These are phyloP conservation scores for Thecaphora frezii DNA, from an alignment of 1,284 basidiomycete genomes.

Conservation along the genomic window DNA sequence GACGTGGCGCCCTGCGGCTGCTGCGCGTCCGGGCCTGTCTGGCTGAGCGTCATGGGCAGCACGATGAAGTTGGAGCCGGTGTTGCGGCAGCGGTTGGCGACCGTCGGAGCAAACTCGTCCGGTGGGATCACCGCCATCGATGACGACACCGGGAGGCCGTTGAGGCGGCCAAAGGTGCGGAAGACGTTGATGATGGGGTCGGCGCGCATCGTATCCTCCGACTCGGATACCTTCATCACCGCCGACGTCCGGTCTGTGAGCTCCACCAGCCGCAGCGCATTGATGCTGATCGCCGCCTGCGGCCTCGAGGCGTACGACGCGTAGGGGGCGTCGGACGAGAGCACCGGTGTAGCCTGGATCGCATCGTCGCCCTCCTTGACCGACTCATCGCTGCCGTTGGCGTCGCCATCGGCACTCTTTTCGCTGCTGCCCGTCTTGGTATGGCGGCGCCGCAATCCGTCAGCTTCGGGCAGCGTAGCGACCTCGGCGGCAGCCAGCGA, in stretches of 20 bases:
- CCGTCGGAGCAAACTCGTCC: conserved; percentile 71
- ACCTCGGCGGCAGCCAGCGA: conserved; percentile 16
- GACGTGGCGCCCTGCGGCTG: conserved; percentile 15
- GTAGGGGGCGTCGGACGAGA: conserved; percentile 26
- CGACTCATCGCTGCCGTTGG: conserved; percentile 19
- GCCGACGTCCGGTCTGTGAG: conserved; percentile 83
- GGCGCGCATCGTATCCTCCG: conserved; percentile 68
- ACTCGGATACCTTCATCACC: conserved; percentile 76
- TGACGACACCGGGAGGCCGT: conserved; percentile 68
- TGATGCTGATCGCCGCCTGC: conserved; percentile 35
- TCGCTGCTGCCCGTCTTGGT: conserved; percentile 13
- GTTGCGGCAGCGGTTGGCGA: conserved; percentile 69
- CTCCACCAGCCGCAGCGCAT: conserved; percentile 62
- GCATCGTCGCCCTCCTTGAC: conserved; percentile 19
- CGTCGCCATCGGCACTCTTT: conserved; percentile 10
- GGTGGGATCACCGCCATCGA: conserved; percentile 70
- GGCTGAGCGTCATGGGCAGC: conserved; percentile 71
- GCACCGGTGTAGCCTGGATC: conserved; percentile 23
- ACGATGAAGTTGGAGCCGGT: conserved; percentile 73
- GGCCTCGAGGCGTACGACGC: conserved; percentile 13
- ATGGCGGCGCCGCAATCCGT: conserved; percentile 19
- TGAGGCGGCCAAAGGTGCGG: conserved; percentile 76
- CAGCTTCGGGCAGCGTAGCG: background rate
- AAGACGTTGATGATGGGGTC: conserved; percentile 81
- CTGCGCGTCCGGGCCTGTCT: background rate